phyloP scores from a whole-genome alignment of 2,329 filamentous ascomycete genomes.

The Thielaviopsis euricoi region DNA sequence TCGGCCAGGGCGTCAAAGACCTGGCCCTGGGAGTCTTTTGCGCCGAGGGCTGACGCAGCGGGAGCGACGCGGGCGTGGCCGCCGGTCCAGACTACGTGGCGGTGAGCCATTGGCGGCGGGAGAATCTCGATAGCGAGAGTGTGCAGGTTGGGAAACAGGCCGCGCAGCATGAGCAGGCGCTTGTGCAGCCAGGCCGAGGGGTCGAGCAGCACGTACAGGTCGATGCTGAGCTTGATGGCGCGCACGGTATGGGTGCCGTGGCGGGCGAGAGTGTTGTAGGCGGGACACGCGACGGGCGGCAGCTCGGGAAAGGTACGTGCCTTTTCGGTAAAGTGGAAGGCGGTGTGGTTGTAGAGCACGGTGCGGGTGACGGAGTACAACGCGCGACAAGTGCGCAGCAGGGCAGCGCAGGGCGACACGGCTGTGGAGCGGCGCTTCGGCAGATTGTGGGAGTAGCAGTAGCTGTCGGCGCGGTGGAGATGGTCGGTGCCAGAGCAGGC shows the following conservation, averaged over 20 bases:
- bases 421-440: slow-evolving; percentile 3
- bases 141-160: background rate
- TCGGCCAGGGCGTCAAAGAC: slow-evolving; percentile 13
- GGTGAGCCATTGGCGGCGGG: background rate
- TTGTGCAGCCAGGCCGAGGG: background rate
- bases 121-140: slow-evolving; percentile 17
- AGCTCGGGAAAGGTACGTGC: slow-evolving; percentile 20
- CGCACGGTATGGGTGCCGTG: background rate
- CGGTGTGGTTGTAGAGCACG: slow-evolving; percentile 32
- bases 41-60: too few species aligned
- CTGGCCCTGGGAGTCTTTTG: too few species aligned
- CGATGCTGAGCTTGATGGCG: slow-evolving; percentile 4
- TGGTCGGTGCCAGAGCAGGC: slow-evolving; percentile 17
- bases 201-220: slow-evolving; percentile 3
- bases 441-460: slow-evolving; percentile 18
- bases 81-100: slow-evolving; percentile 14
- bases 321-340: slow-evolving; percentile 27
- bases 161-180: background rate
- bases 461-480: slow-evolving; percentile 18
- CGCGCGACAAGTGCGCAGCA: slow-evolving; percentile 22
- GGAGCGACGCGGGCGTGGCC: too few species aligned
- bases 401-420: slow-evolving; percentile 18
- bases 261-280: slow-evolving; percentile 12
- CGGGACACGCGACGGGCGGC: background rate
- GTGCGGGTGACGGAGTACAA: slow-evolving; percentile 22